These are phyloP conservation scores for Fusarium mexicanum DNA, from an alignment of 2,329 filamentous ascomycete genomes.

Conservation along the genomic window DNA sequence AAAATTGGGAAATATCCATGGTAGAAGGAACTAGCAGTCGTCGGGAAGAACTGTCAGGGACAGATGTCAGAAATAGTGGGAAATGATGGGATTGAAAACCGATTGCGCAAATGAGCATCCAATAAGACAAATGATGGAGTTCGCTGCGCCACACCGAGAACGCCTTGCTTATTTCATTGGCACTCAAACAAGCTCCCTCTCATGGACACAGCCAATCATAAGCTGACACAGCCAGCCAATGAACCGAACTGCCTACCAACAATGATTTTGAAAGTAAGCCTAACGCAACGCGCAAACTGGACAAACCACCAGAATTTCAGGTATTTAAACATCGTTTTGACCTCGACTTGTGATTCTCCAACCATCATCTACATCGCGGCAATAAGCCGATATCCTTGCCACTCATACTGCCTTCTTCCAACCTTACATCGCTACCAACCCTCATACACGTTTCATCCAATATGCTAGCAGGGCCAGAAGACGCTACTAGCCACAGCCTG, in stretches of 20 bases:
- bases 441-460: not conserved
- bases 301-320: not conserved
- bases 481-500: not conserved
- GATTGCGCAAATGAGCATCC: not conserved
- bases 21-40: not conserved
- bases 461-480: not conserved
- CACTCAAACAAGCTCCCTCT: not conserved
- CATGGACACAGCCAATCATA: not conserved
- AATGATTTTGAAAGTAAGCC: not conserved
- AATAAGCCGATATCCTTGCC: not conserved
- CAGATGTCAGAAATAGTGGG: not conserved
- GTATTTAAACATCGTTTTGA: not conserved
- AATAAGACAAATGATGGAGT: not conserved
- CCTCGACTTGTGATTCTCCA: not conserved
- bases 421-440: not conserved
- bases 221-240: not conserved
- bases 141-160: not conserved
- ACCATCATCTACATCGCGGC: not conserved
- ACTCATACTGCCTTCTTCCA: not conserved
- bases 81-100: not conserved
- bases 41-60: not conserved
- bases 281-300: not conserved
- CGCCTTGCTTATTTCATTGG: not conserved
- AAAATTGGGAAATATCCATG: not conserved
- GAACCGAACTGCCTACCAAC: not conserved